These are phyloP conservation scores for Wickerhamiella vanderwaltii DNA, from an alignment of 805 yeast genomes.

Conservation along the genomic window DNA sequence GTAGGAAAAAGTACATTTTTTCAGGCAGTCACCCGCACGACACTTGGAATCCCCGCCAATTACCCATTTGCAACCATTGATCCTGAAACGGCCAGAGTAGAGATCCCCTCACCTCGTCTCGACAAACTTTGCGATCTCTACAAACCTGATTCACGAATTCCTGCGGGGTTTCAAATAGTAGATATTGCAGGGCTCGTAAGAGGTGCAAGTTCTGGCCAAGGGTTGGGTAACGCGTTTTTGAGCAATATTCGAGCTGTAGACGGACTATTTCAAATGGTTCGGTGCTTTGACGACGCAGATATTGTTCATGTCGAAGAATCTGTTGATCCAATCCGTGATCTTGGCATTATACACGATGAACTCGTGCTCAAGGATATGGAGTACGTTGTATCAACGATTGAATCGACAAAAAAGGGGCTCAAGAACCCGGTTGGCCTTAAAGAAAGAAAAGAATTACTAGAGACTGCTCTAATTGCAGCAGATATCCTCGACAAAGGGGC, in stretches of 20 bases:
- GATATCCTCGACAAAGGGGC: conserved; percentile 49
- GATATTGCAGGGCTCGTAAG: conserved; percentile 63
- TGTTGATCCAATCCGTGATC: conserved; percentile 53
- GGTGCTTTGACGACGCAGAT: conserved; percentile 52
- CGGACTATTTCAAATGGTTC: conserved; percentile 56
- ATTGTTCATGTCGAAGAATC: conserved; percentile 54
- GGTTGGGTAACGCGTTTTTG: conserved; percentile 62
- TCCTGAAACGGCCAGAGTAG: conserved; percentile 95
- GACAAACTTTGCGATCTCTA: conserved; percentile 56
- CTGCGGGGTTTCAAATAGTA: conserved; percentile 44
- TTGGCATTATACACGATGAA: conserved; percentile 53
- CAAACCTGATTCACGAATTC: conserved; percentile 38
- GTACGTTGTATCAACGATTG: conserved; percentile 45
- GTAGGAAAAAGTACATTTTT: conserved; percentile 96
- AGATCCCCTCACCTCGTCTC: conserved; percentile 82
- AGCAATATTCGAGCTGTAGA: conserved; percentile 60
- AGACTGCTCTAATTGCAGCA: conserved; percentile 29
- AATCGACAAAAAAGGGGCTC: conserved; percentile 34
- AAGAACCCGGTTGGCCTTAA: conserved; percentile 25
- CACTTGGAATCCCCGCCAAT: conserved; percentile 92
- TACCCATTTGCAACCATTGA: conserved; percentile 97
- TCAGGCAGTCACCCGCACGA: conserved; percentile 90
- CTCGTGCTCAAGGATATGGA: conserved; percentile 56
- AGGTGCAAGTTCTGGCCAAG: conserved; percentile 54
- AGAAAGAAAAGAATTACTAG: conserved; percentile 33